Evolutionary conservation across 1,284 basidiomycete genomes (phyloP), one percentile per base, ranked within the genome.

Genomic region (Tilletia indica): DNA sequence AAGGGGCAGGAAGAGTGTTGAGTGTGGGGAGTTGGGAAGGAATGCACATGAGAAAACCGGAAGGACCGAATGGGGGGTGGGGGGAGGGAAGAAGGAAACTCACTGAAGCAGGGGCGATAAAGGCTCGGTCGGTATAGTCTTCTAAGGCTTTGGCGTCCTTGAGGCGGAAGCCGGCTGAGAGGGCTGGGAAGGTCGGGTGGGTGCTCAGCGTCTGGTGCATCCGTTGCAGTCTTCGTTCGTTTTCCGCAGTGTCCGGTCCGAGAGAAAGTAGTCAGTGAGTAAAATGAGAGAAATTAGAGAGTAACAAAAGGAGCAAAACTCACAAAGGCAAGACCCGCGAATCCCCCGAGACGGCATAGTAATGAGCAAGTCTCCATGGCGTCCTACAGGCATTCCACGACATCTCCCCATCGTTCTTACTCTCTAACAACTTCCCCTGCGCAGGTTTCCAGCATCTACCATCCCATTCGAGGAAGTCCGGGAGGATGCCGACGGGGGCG

Each of bases 301-400:
- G n/a, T 1, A 8, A 0, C 11, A 54, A 54, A 54, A 54, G 51
- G 8, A 54, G 51, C 25, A 21, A 31, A 21, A 25, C 49, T 49
- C 42, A 68, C 6, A 81, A 66, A 0, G 79, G 78, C 0, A 78
- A 68, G 66, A 82, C 78, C 16, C 71, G 48, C 8, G 73, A 71
- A 45, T 82, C 80, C 21, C 78, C 74, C 0, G 76, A 75, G 0
- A 73, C 67, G 19, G 78, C 77, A n/a, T 81, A 77, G 61, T 82
- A 82, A 63, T 81, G 79, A 0, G 78, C 72, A 6, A 82, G 75
- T 1, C 80, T 73, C 80, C 80, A 82, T 0, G 79, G 78, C 4
- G 80, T 82, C 6, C 80, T 73, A 49, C 80, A 82, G 0, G 80
- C 79, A 68, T 82, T 82, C 80, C 80, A 82, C 70, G 75, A 76